Conservation (phyloP, 1,284 basidiomycete genomes). For the Coniferiporia sulphurascens region DNA sequence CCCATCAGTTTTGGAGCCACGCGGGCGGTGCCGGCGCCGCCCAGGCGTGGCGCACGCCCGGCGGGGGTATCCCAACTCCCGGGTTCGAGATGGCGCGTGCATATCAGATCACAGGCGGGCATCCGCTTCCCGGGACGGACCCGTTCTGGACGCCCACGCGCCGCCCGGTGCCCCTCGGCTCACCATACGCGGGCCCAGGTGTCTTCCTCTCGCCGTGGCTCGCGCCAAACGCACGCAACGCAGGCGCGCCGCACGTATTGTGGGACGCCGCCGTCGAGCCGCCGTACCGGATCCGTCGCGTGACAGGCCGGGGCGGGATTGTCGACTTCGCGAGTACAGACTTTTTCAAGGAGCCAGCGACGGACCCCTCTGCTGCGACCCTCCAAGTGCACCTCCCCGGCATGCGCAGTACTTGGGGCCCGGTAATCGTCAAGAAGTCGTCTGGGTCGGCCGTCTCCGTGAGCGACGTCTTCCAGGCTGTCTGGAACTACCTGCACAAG, state of each 20-base stretch:
- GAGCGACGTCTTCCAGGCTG: conserved; percentile 10
- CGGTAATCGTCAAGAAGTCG: conserved; percentile 2
- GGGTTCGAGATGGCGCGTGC: neutral
- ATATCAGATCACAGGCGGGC: conserved; percentile 13
- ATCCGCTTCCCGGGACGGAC: conserved; percentile 15
- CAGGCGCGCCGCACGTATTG: conserved; percentile 10
- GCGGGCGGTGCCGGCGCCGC: neutral
- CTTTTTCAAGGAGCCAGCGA: conserved; percentile 8
- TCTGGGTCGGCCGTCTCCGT: neutral
- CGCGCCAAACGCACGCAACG: conserved; percentile 11
- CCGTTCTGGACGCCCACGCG: conserved; percentile 14
- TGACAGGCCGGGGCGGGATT: conserved; percentile 13
- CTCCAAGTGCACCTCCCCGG: conserved; percentile 3
- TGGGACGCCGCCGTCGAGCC: conserved; percentile 16
- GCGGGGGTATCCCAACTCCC: neutral
- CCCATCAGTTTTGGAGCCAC: conserved; percentile 4
- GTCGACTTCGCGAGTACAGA: conserved; percentile 13
- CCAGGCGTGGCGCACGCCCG: conserved; percentile 8
- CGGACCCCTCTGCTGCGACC: neutral
- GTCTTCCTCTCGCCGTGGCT: conserved; percentile 10
- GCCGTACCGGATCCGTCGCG: conserved; percentile 6
- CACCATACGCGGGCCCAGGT: neutral
- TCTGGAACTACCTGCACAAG: conserved; percentile 14
- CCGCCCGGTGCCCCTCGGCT: conserved; percentile 1
- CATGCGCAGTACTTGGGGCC: conserved; percentile 12